Conservation (phyloP, 2,329 filamentous ascomycete genomes). For the Clonostachys rhizophaga region DNA sequence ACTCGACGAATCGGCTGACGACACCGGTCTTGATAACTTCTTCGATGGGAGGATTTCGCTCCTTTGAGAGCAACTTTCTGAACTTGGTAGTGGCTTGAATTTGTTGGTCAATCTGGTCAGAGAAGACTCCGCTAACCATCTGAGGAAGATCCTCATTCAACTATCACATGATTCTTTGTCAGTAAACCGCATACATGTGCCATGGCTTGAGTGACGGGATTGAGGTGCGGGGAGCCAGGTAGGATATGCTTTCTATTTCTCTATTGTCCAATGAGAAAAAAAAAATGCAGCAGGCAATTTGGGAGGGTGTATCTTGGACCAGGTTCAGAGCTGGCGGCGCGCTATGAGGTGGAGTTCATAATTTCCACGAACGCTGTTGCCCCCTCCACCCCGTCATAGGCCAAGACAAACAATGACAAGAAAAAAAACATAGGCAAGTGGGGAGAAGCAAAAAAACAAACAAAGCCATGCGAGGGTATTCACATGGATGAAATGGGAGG, state of each 20-base stretch:
- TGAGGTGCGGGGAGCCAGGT: too few relatives aligned
- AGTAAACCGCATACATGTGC: too few relatives aligned
- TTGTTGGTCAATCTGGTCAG: constrained; percentile 95
- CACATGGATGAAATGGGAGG: background rate
- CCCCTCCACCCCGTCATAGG: constrained; percentile 21
- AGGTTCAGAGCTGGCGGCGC: background rate
- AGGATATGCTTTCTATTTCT: too few relatives aligned
- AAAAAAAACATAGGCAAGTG: constrained; percentile 2
- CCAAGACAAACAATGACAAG: constrained; percentile 4
- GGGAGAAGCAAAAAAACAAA: constrained; percentile 6
- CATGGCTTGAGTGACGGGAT: too few relatives aligned
- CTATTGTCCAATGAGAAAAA: background rate
- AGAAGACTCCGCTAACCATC: constrained; percentile 98
- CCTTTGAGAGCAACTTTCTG: constrained; percentile 95
- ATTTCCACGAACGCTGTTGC: constrained; percentile 12
- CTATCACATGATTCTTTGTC: constrained; percentile 36
- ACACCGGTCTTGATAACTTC: constrained; percentile 99
- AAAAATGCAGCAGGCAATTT: background rate
- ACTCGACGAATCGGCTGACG: constrained; percentile 95
- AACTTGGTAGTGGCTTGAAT: constrained; percentile 98
- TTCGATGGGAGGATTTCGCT: constrained; percentile 98
- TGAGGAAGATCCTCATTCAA: constrained; percentile 96
- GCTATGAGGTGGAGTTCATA: constrained; percentile 22
- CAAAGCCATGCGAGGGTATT: background rate
- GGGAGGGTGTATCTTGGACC: background rate